Evolutionary conservation across 2,329 filamentous ascomycete species (phyloP).

Genomic region (Claviceps sp.): DNA sequence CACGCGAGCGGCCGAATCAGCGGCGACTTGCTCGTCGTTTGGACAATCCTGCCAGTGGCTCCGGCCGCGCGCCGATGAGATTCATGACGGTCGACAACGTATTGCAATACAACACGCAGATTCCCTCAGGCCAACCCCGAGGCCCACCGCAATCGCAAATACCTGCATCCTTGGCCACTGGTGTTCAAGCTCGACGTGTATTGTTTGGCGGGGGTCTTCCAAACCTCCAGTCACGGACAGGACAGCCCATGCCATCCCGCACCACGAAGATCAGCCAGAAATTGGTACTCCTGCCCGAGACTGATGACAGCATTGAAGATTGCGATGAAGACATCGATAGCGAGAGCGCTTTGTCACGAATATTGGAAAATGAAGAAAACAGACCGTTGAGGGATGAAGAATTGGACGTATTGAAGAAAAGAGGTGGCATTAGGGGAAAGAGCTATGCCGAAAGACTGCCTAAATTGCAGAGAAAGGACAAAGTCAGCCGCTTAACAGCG

Average conservation of each 20-base stretch:
- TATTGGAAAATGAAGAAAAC: slow-evolving; percentile 43
- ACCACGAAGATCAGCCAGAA: slow-evolving; percentile 95
- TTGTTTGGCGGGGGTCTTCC: slow-evolving; percentile 26
- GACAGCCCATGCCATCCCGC: slow-evolving; percentile 59
- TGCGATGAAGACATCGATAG: slow-evolving; percentile 45
- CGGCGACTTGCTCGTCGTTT: slow-evolving; percentile 21
- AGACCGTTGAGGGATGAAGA: slow-evolving; percentile 55
- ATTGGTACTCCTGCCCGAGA: slow-evolving; percentile 84
- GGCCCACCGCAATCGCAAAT: slow-evolving; percentile 43
- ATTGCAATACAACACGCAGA: slow-evolving; percentile 84
- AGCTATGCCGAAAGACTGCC: slow-evolving; percentile 89
- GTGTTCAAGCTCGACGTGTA: slow-evolving; percentile 12
- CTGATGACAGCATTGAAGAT: slow-evolving; percentile 43
- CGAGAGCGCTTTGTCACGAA: slow-evolving; percentile 22
- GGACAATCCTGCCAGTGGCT: slow-evolving; percentile 17
- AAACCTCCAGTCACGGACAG: slow-evolving; percentile 28
- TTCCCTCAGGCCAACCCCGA: slow-evolving; percentile 85
- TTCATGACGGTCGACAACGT: slow-evolving; percentile 90
- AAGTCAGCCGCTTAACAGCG: slow-evolving; percentile 79
- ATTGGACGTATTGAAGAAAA: slow-evolving; percentile 47
- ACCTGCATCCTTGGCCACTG: slow-evolving; percentile 10
- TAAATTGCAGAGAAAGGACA: slow-evolving; percentile 75
- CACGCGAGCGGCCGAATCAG: slow-evolving; percentile 22
- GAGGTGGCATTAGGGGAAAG: slow-evolving; percentile 56
- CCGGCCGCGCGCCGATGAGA: slow-evolving; percentile 41